phyloP scores from a whole-genome alignment of 192 early-diverging fungal genomes.

The Umbelopsis vinacea region DNA sequence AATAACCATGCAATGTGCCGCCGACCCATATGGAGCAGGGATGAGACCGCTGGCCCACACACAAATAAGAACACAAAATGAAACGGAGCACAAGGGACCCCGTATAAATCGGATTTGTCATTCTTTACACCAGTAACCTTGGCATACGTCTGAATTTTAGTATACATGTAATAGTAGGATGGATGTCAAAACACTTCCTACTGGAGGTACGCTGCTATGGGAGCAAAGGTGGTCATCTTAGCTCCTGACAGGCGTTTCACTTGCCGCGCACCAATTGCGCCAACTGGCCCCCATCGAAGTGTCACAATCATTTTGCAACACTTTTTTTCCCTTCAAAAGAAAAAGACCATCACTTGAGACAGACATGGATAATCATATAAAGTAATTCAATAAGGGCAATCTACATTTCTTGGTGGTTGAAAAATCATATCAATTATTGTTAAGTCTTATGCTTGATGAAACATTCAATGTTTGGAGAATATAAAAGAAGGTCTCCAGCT shows the following conservation, averaged over 20 bases:
- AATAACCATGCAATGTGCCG: not conserved
- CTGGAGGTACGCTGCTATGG: too few species aligned
- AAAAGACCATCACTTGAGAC: not conserved
- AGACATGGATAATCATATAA: not conserved
- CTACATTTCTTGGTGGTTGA: slow-evolving; percentile 17
- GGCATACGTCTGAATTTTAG: too few species aligned
- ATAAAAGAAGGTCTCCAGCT: slow-evolving; percentile 6
- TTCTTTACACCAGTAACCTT: too few species aligned
- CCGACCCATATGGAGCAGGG: slow-evolving; percentile 7
- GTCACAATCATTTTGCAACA: not conserved
- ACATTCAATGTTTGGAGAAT: slow-evolving; percentile 14
- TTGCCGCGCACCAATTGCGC: too few species aligned
- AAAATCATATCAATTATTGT: slow-evolving; percentile 26
- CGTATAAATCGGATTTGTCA: too few species aligned
- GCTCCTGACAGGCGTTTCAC: too few species aligned
- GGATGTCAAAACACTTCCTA: not conserved
- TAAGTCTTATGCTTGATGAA: slow-evolving; percentile 23
- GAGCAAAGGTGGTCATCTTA: not conserved
- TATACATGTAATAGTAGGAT: too few species aligned
- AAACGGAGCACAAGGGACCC: too few species aligned
- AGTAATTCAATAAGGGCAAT: not conserved
- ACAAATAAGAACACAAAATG: not conserved
- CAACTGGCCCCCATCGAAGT: too few species aligned
- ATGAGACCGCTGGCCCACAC: not conserved
- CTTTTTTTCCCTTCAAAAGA: not conserved